Evolutionary conservation across 306 rosid species (phyloP).

Genomic region (Gastrolobium villosum): DNA sequence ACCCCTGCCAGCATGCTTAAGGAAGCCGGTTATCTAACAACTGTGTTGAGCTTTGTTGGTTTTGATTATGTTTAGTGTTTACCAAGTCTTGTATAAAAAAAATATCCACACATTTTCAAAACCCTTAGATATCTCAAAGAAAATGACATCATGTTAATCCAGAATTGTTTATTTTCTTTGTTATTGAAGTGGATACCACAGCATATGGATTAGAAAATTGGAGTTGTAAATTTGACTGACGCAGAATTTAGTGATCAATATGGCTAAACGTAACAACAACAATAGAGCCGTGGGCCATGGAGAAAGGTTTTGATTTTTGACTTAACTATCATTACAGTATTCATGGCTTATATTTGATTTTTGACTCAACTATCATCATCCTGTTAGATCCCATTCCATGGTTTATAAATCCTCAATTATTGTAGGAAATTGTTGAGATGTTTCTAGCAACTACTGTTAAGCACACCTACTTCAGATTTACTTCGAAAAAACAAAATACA

Average conservation of each 20-base stretch:
- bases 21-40: too few relatives aligned
- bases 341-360: neutral
- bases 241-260: neutral
- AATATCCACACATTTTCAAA: too few relatives aligned
- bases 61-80: too few relatives aligned
- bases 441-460: neutral
- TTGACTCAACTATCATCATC: neutral
- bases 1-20: too few relatives aligned
- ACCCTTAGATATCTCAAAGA: neutral
- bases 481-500: too few relatives aligned
- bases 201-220: neutral
- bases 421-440: neutral
- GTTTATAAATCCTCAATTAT: neutral
- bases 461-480: neutral
- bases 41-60: too few relatives aligned
- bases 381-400: constrained; percentile 16
- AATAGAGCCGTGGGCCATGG: neutral
- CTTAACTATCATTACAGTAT: neutral
- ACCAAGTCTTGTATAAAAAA: too few relatives aligned
- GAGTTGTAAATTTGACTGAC: neutral
- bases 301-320: constrained; percentile 14
- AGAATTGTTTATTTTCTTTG: neutral
- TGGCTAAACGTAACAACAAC: neutral
- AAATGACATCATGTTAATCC: neutral
- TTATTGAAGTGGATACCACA: neutral